Percentiles rank a stretch among this genome's conserved stretches.
These are phyloP conservation scores for Umbellularia californica DNA, from an alignment of 164 flowering plant species.

Conservation along the genomic window DNA sequence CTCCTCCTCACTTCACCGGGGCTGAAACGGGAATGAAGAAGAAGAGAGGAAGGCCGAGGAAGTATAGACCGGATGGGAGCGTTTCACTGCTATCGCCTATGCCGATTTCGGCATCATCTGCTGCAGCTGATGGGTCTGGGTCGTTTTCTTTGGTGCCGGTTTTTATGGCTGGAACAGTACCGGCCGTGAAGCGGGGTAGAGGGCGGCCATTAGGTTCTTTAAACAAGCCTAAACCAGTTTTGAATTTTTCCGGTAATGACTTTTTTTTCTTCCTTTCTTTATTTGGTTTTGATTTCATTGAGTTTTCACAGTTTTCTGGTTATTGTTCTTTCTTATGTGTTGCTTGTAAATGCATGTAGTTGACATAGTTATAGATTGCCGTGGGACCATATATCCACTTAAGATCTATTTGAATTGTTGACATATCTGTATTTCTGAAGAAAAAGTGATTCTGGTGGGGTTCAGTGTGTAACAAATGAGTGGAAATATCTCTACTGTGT, in stretches of 20 bases:
- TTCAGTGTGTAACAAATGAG: slow-evolving; percentile 45
- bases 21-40: slow-evolving; percentile 46
- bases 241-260: slow-evolving; percentile 10
- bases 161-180: slow-evolving; percentile 60
- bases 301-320: neutral
- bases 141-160: slow-evolving; percentile 32
- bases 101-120: slow-evolving; percentile 71
- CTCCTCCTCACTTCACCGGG: slow-evolving; percentile 25
- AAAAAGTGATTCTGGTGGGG: neutral
- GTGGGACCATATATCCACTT: too few relatives aligned
- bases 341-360: too few relatives aligned
- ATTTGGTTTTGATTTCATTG: neutral
- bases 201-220: slow-evolving; percentile 54
- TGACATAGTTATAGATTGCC: too few relatives aligned
- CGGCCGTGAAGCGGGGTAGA: slow-evolving; percentile 57
- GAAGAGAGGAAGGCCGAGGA: slow-evolving; percentile 96
- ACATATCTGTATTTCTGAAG: too few relatives aligned
- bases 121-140: slow-evolving; percentile 20
- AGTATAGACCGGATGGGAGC: slow-evolving; percentile 67
- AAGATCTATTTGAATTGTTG: too few relatives aligned
- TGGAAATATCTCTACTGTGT: neutral
- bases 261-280: neutral
- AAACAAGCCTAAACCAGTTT: slow-evolving; percentile 30
- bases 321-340: neutral
- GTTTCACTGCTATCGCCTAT: slow-evolving; percentile 58